Evolutionary conservation across 495 filamentous ascomycete genomes (phyloP).

Genomic region (Cladorrhinum samala): DNA sequence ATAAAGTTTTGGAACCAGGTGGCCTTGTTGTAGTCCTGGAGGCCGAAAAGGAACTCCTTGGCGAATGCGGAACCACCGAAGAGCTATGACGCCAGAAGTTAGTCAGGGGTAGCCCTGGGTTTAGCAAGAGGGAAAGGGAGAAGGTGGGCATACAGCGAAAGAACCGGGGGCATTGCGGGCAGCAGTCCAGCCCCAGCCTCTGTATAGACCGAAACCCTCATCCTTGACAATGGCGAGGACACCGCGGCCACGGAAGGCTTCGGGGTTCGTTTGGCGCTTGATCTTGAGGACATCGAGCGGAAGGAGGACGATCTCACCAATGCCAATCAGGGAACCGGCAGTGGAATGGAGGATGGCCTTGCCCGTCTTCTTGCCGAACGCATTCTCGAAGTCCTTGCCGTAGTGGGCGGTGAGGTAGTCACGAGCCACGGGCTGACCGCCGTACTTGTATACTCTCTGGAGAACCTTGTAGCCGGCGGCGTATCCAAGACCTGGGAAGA

Average conservation of each 20-base stretch:
- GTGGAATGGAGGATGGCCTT: slow-evolving; percentile 98
- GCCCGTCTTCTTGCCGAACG: slow-evolving; percentile 92
- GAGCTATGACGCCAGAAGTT: slow-evolving; percentile 49
- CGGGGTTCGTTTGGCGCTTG: slow-evolving; percentile 98
- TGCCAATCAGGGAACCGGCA: slow-evolving; percentile 90
- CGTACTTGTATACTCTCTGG: slow-evolving; percentile 98
- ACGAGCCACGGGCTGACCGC: slow-evolving; percentile 90
- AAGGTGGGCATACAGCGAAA: slow-evolving; percentile 85
- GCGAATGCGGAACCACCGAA: slow-evolving; percentile 98
- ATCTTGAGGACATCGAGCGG: slow-evolving; percentile 98
- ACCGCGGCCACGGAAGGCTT: slow-evolving; percentile 92
- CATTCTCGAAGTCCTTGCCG: slow-evolving; percentile 71
- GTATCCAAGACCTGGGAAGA: slow-evolving; percentile 96
- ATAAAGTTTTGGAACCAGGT: slow-evolving; percentile 95
- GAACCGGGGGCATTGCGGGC: slow-evolving; percentile 95
- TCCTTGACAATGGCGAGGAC: slow-evolving; percentile 83
- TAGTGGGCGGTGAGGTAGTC: slow-evolving; percentile 84
- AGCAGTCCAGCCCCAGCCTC: slow-evolving; percentile 96
- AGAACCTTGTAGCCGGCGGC: slow-evolving; percentile 97
- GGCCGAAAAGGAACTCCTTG: slow-evolving; percentile 86
- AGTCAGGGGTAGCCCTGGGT: neutral
- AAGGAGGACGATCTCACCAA: slow-evolving; percentile 92
- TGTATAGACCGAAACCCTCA: slow-evolving; percentile 93
- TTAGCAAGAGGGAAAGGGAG: slow-evolving; percentile 3
- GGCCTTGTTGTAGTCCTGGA: slow-evolving; percentile 93